These are phyloP conservation scores for Xylaria arbuscula DNA, from an alignment of 2,329 filamentous ascomycete species.

Conservation along the genomic window DNA sequence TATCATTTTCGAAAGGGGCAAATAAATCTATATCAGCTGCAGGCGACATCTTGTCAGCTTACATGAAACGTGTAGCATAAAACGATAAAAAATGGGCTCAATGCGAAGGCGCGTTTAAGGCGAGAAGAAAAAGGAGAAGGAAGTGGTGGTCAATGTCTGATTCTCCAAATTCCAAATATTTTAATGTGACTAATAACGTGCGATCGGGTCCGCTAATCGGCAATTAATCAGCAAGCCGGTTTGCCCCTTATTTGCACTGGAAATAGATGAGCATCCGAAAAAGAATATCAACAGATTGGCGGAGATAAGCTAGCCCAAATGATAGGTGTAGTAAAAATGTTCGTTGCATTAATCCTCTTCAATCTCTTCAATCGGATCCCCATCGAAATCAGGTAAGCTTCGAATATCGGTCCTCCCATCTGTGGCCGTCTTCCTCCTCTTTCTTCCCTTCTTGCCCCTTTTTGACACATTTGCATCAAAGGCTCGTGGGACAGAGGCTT, in stretches of 20 bases:
- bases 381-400: conserved; percentile 46
- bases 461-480: neutral
- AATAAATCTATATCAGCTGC: conserved; percentile 43
- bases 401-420: conserved; percentile 49
- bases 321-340: neutral
- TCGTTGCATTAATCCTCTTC: conserved; percentile 24
- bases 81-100: neutral
- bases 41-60: conserved; percentile 41
- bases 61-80: neutral
- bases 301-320: neutral
- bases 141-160: conserved; percentile 6
- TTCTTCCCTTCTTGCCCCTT: conserved; percentile 1
- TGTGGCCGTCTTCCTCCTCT: conserved; percentile 35
- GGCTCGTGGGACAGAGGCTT: neutral
- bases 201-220: conserved; percentile 22
- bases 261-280: conserved; percentile 6
- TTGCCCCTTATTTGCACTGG: conserved; percentile 10
- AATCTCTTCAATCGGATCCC: conserved; percentile 48
- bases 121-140: conserved; percentile 9
- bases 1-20: conserved; percentile 59
- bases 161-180: conserved; percentile 11
- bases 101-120: neutral
- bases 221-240: conserved; percentile 19
- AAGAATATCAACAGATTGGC: neutral
- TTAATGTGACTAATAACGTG: conserved; percentile 21